A percentile compares a stretch with the other conserved stretches of the same genome.
These are phyloP conservation scores for Pecoramyces ruminantium DNA, from an alignment of 192 early-diverging fungal species.

Conservation along the genomic window DNA sequence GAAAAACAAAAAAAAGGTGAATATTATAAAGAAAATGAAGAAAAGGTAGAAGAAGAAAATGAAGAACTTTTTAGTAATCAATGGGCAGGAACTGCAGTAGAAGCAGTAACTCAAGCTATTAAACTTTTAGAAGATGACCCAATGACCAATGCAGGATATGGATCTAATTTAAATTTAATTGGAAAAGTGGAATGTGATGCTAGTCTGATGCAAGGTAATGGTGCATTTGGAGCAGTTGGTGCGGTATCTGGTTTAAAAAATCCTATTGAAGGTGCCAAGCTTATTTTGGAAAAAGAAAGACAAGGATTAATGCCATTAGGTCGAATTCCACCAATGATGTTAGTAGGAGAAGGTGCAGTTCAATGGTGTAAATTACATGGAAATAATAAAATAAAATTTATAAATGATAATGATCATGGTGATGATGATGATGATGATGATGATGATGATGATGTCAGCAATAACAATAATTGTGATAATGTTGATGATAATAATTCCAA, in stretches of 20 bases:
- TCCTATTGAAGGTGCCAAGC: neutral
- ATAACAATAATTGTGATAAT: no score
- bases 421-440: no score
- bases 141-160: constrained; percentile 42
- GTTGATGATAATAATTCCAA: no score
- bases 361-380: neutral
- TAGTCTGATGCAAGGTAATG: constrained; percentile 43
- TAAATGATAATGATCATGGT: neutral
- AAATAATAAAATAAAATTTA: neutral
- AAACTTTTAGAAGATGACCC: constrained; percentile 19
- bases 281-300: neutral
- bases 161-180: constrained; percentile 59
- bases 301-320: neutral
- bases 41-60: no score
- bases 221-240: constrained; percentile 64
- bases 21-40: no score
- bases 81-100: neutral
- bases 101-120: neutral
- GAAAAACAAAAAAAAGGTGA: neutral
- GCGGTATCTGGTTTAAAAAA: constrained; percentile 15
- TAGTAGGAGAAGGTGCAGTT: neutral
- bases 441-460: no score
- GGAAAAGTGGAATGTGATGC: constrained; percentile 79
- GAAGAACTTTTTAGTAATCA: neutral
- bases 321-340: neutral